These are phyloP conservation scores for Pinus tabuliformis DNA, from an alignment of 75 land plant species.

Conservation along the genomic window DNA sequence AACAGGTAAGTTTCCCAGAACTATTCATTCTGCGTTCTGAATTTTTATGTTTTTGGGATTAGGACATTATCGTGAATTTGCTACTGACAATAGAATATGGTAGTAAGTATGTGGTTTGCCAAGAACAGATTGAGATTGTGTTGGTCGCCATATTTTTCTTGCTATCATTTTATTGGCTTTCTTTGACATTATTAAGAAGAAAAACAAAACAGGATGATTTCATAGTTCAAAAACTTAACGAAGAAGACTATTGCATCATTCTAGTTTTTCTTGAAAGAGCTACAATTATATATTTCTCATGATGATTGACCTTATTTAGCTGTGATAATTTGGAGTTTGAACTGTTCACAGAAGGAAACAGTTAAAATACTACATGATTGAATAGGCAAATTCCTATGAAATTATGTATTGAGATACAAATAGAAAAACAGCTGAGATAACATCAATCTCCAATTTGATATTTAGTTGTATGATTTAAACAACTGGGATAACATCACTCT, in stretches of 20 bases:
- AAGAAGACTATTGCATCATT: not conserved
- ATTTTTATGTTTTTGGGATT: not conserved
- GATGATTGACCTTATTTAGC: not conserved
- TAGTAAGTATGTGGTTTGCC: not conserved
- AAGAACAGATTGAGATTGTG: not conserved
- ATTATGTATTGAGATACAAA: not conserved
- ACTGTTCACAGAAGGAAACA: not conserved
- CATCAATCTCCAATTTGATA: not conserved
- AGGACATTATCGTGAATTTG: conserved; percentile 1
- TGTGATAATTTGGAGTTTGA: not conserved
- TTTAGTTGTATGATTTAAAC: not conserved
- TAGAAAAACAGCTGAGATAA: not conserved
- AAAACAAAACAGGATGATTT: not conserved
- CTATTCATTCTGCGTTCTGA: not conserved
- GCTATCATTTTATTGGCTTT: not conserved
- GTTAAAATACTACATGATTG: not conserved
- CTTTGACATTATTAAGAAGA: not conserved
- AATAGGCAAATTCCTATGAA: not conserved
- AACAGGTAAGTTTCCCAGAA: conserved; percentile 44
- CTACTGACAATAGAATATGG: not conserved
- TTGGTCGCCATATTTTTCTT: not conserved
- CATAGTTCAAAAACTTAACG: not conserved
- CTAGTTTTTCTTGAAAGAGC: not conserved
- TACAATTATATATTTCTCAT: not conserved
- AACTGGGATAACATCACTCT: not conserved